phyloP scores from a whole-genome alignment of 1,284 basidiomycete species.

The Ceratobasidium sp. region DNA sequence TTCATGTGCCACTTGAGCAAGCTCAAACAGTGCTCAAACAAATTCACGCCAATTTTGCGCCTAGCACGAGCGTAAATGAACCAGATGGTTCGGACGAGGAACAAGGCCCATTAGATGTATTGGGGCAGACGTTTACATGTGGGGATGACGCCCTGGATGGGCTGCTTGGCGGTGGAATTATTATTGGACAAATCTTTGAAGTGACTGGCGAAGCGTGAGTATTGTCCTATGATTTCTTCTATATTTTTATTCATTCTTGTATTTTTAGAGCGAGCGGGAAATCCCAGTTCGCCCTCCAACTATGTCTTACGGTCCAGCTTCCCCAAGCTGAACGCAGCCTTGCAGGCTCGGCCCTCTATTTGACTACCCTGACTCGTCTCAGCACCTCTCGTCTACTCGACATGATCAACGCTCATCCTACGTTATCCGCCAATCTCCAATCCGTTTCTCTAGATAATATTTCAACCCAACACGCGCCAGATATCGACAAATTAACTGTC shows the following conservation, averaged over 20 bases:
- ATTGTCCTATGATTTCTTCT: background rate
- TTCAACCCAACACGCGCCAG: constrained; percentile 63
- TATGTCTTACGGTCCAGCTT: constrained; percentile 79
- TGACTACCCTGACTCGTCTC: constrained; percentile 78
- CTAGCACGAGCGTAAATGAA: constrained; percentile 48
- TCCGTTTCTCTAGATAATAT: constrained; percentile 67
- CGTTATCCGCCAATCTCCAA: constrained; percentile 60
- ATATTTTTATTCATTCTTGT: constrained; percentile 15
- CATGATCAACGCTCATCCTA: constrained; percentile 63
- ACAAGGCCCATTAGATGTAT: background rate
- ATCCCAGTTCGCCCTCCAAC: constrained; percentile 83
- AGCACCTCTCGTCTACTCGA: constrained; percentile 73
- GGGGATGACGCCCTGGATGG: constrained; percentile 75
- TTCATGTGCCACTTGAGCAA: constrained; percentile 47
- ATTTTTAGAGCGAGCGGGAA: constrained; percentile 81
- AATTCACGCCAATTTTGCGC: constrained; percentile 46
- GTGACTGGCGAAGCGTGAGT: constrained; percentile 74
- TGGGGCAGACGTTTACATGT: constrained; percentile 58
- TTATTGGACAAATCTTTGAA: constrained; percentile 83
- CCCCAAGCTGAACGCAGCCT: constrained; percentile 64
- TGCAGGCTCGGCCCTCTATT: constrained; percentile 72
- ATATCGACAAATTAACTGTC: constrained; percentile 66
- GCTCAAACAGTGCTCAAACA: constrained; percentile 37
- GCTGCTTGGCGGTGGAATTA: constrained; percentile 77
- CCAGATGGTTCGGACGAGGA: constrained; percentile 43